phyloP scores from a whole-genome alignment of 371 early-diverging fungal species.

The Rhizopus arrhizus region DNA sequence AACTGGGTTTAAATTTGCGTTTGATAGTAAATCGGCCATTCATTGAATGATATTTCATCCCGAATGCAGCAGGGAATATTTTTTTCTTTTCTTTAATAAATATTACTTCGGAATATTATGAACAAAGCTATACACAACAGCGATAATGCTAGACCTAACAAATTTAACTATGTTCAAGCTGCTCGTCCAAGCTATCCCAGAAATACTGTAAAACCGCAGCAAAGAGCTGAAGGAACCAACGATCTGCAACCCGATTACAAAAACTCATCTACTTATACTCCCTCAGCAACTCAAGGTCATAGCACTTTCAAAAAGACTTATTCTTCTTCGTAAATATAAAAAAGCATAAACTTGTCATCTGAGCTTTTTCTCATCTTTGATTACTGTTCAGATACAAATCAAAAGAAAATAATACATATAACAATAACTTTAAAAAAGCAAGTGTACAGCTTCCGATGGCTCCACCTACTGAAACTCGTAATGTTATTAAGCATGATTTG shows the following conservation, averaged over 20 bases:
- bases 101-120: conserved; percentile 8
- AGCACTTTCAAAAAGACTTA: neutral
- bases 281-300: conserved; percentile 5
- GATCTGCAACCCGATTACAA: conserved; percentile 5
- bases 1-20: neutral
- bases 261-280: conserved; percentile 6
- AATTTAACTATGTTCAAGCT: conserved; percentile 12
- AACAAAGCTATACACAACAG: conserved; percentile 5
- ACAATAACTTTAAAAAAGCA: conserved; percentile 17
- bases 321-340: neutral
- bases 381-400: conserved; percentile 8
- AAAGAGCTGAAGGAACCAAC: neutral
- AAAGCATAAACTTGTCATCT: neutral
- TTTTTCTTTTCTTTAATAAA: conserved; percentile 3
- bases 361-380: conserved; percentile 8
- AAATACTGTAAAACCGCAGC: conserved; percentile 4
- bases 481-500: neutral
- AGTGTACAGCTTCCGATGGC: conserved; percentile 51
- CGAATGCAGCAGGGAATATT: neutral
- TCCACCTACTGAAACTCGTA: conserved; percentile 45
- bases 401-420: conserved; percentile 20
- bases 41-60: conserved; percentile 5
- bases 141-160: conserved; percentile 3
- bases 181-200: conserved; percentile 8
- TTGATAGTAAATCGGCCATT: conserved; percentile 4